Evolutionary conservation across 495 filamentous ascomycete genomes (phyloP).

Genomic region (Hypoxylon crocopeplum): DNA sequence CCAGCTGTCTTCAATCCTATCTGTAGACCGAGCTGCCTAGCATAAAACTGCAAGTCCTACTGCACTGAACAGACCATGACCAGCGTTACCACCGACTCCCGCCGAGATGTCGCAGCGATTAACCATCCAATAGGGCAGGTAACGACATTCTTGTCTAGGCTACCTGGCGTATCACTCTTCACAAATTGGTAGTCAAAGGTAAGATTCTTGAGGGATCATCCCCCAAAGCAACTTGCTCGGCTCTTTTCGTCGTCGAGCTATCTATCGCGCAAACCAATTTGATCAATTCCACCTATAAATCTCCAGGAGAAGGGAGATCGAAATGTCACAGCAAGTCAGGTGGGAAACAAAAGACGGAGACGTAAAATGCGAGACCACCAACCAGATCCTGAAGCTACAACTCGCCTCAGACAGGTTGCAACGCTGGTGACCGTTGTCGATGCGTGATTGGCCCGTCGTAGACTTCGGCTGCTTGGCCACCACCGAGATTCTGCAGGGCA

Average conservation of each 20-base stretch:
- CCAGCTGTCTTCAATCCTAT: conserved; percentile 12
- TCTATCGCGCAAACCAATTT: neutral
- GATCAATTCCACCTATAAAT: conserved; percentile 1
- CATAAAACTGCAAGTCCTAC: neutral
- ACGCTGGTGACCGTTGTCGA: conserved; percentile 17
- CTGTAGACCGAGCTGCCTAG: conserved; percentile 19
- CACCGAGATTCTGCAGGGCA: conserved; percentile 15
- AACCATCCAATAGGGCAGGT: conserved; percentile 26
- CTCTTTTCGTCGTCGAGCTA: neutral
- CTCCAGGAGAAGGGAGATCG: conserved; percentile 29
- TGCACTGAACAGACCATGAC: neutral
- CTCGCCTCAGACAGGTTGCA: conserved; percentile 23
- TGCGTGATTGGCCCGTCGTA: conserved; percentile 22
- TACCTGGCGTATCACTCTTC: neutral
- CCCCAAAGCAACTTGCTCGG: neutral
- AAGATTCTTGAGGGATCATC: neutral
- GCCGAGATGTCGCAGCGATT: conserved; percentile 22
- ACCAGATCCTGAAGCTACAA: conserved; percentile 27
- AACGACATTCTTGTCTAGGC: neutral
- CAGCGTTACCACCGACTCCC: conserved; percentile 25
- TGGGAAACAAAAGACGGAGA: conserved; percentile 17
- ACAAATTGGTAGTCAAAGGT: neutral
- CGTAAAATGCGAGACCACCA: conserved; percentile 19
- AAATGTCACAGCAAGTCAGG: conserved; percentile 24
- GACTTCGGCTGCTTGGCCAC: conserved; percentile 19